Evolutionary conservation across 345 rosid species (phyloP).

Genomic region (Brassica juncea): DNA sequence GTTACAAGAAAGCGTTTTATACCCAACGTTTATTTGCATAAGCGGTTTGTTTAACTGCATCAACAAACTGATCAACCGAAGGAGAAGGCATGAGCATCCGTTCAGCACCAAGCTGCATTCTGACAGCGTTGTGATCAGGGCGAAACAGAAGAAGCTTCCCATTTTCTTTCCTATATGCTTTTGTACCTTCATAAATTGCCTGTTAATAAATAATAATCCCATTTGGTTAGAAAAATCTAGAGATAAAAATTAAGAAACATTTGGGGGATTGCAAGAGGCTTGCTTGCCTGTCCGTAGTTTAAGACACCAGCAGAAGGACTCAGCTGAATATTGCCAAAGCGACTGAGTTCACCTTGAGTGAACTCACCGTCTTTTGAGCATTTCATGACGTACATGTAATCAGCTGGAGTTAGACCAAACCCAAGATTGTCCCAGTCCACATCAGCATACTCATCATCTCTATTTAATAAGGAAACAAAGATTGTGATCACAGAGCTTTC

Average conservation of each 20-base stretch:
- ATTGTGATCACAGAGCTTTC: slow-evolving; percentile 15
- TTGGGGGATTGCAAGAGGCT: neutral
- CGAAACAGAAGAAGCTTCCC: slow-evolving; percentile 74
- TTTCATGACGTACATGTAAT: slow-evolving; percentile 74
- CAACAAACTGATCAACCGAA: slow-evolving; percentile 53
- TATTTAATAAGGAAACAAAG: neutral
- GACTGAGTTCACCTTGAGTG: slow-evolving; percentile 39
- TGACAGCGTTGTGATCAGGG: slow-evolving; percentile 62
- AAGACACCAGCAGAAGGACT: slow-evolving; percentile 57
- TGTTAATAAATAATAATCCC: slow-evolving; percentile 6
- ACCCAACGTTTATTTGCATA: slow-evolving; percentile 77
- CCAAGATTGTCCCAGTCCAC: slow-evolving; percentile 89
- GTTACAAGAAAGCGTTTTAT: slow-evolving; percentile 8
- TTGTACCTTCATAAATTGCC: slow-evolving; percentile 83
- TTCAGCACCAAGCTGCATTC: slow-evolving; percentile 60
- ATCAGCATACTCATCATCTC: slow-evolving; percentile 64
- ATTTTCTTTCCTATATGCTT: slow-evolving; percentile 73
- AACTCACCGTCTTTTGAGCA: slow-evolving; percentile 48
- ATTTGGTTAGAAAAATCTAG: neutral
- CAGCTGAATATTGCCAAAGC: slow-evolving; percentile 47
- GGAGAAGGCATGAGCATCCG: slow-evolving; percentile 64
- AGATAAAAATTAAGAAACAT: slow-evolving; percentile 3
- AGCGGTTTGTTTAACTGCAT: slow-evolving; percentile 57
- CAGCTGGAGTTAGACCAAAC: slow-evolving; percentile 63
- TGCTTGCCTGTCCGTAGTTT: slow-evolving; percentile 63